Base-by-base conservation (phyloP, 1,284 basidiomycete genomes). In the Neonothopanus nambi region DNA sequence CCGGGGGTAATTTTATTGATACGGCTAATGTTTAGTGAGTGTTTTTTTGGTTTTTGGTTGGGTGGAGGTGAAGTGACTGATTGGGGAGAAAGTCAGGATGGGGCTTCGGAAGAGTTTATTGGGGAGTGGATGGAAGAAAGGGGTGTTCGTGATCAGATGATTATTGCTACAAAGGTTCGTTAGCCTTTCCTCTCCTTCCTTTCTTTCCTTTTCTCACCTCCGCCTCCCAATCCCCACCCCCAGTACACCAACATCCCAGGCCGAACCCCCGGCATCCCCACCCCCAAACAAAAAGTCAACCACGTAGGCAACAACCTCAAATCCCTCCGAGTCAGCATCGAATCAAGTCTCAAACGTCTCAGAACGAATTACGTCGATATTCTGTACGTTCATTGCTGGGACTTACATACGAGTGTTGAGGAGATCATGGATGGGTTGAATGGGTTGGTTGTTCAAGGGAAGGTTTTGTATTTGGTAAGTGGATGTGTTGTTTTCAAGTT, bases 311-410 rank as follows among this genome's bases (percentile, higher is more conserved):
- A 57, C 35, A 45, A 40, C 9, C 17, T 48, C 21, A 43, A 47
- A 20, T 49, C 20, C n/a, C 9, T 13, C 9, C 8, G 30, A 11
- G 9, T 11, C 9, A 8, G 5, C 30, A 20, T 51, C 30, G 48
- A 51, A 9, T 44, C 44, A 17, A 45, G 26, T 33, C 35, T 56
- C 24, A 56, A 56, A 38, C 28, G 18, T 18, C 30, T 46, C n/a
- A 48, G 42, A 36, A 39, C 48, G 3, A 42, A 47, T 41, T 51
- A 54, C 36, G 42, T 60, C 23, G 30, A 35, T 26, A 45, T 49
- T 15, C 37, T 40, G 23, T 54, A 70, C 63, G 24, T 62, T 63
- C 26, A 55, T 33, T 42, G 33, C 8, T 55, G 54, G 54, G 54
- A 55, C 35, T 38, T 43, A 26, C 51, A 57, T 26, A 57, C 56